These are phyloP conservation scores for Carallia pectinifolia DNA, from an alignment of 345 rosid species.

Conservation along the genomic window DNA sequence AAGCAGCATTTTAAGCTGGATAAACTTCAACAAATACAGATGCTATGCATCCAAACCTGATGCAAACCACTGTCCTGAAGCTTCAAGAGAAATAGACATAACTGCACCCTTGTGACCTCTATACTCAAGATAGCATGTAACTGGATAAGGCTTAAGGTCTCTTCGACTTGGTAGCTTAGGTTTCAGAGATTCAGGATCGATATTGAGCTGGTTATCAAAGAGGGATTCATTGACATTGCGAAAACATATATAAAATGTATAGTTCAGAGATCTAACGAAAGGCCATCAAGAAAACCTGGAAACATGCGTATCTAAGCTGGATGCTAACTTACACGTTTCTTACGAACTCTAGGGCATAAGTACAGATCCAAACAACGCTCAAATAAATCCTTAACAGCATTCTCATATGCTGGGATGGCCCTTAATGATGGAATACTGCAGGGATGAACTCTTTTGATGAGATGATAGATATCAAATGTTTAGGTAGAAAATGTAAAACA, in stretches of 20 bases:
- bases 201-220: conserved; percentile 61
- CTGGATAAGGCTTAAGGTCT: conserved; percentile 91
- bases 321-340: conserved; percentile 71
- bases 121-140: conserved; percentile 74
- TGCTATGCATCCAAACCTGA: conserved; percentile 51
- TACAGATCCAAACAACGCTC: conserved; percentile 95
- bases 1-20: not conserved
- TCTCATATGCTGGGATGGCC: conserved; percentile 81
- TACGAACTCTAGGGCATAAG: conserved; percentile 88
- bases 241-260: conserved; percentile 2
- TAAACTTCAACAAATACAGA: not conserved
- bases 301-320: not conserved
- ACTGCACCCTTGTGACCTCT: conserved; percentile 88
- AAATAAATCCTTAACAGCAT: conserved; percentile 80
- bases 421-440: conserved; percentile 71
- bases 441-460: conserved; percentile 18
- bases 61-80: conserved; percentile 91
- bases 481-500: conserved; percentile 14
- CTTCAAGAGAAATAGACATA: conserved; percentile 62
- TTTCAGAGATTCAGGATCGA: conserved; percentile 87
- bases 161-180: conserved; percentile 85
- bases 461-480: conserved; percentile 14
- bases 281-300: not conserved
- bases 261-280: not conserved
- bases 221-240: conserved; percentile 4